Conservation (phyloP, 208 protist genomes). For the Acanthamoeba lenticulata region DNA sequence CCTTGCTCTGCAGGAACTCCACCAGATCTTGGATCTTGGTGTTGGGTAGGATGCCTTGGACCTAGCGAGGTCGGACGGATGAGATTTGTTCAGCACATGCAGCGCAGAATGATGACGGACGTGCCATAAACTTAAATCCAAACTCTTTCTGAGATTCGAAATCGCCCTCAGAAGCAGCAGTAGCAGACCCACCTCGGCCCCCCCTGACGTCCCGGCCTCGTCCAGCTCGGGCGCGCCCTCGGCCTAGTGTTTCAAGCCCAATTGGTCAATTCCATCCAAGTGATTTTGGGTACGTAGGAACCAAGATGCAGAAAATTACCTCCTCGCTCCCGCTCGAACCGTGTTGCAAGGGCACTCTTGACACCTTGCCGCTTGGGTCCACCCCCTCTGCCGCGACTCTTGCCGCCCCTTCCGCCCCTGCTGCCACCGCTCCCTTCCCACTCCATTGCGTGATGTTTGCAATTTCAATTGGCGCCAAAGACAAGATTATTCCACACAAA, state of each 20-base stretch:
- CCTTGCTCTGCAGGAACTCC: conserved; percentile 45
- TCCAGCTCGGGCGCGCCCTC: not conserved
- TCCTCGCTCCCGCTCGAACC: conserved; percentile 1
- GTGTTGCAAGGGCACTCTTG: not conserved
- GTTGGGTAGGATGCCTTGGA: not conserved
- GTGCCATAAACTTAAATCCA: conserved; percentile 67
- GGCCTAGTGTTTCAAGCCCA: too few relatives aligned
- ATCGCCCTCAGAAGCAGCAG: not conserved
- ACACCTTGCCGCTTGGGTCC: not conserved
- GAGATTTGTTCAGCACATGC: not conserved
- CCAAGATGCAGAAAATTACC: not conserved
- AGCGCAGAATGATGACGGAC: not conserved
- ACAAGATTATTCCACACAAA: too few relatives aligned
- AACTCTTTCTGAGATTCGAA: conserved; percentile 15
- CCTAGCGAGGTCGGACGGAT: not conserved
- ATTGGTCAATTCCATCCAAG: not conserved
- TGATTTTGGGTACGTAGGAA: not conserved
- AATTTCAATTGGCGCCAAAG: too few relatives aligned
- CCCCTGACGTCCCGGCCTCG: too few relatives aligned
- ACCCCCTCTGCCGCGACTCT: not conserved
- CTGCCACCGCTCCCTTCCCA: not conserved
- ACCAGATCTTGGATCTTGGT: conserved; percentile 51
- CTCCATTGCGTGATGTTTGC: too few relatives aligned
- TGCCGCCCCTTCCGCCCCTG: not conserved
- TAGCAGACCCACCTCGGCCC: too few relatives aligned